Evolutionary conservation across 176 grass and related monocot genomes (phyloP), one percentile per base, ranked within the genome.

Genomic region (Carex parvula): DNA sequence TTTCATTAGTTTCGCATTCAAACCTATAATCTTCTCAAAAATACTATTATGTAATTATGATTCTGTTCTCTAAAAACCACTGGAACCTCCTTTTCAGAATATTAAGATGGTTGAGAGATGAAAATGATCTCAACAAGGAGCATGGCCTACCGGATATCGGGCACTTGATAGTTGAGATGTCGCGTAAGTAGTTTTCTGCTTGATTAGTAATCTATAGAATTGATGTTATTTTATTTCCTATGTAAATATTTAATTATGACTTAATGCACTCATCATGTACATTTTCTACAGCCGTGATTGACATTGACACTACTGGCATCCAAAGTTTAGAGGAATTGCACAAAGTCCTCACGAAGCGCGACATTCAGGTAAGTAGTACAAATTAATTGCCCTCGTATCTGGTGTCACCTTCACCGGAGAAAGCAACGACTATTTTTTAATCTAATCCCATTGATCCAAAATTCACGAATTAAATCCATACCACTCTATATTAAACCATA

Each of bases 71-170:
- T 57, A 78, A 56, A 24, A 74, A 14, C 3, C 33, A 85, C 18
- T 22, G 35, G 14, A 7, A 44, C 74, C 18, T 8, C 16, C 81
- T 86, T 86, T 79, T 83, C 89, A 98, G 95, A 84, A 98, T 98
- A 56, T 90, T 98, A 53, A 93, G 95, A 76, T 98, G 95, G 95
- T 84, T 98, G 60, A 76, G 91, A 79, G 95, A 98, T 1, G 88
- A 98, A 88, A 89, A 93, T 67, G 92, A 98, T 18, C 17, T 86
- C 59, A 83, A 89, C 10, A 58, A 85, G 62, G 88, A 74, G 46
- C 42, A 90, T 8, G 79, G 69, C 57, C 37, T 89, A 67, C 80
- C 86, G 5, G 79, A 84, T 85, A 91, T 87, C n/a, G 80, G 88
- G 55, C 70, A 86, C 79, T 84, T 98, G 64, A 91, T 98, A 60